Conservation (phyloP, 495 filamentous ascomycete species). For the Beverwykella pulmonaria region DNA sequence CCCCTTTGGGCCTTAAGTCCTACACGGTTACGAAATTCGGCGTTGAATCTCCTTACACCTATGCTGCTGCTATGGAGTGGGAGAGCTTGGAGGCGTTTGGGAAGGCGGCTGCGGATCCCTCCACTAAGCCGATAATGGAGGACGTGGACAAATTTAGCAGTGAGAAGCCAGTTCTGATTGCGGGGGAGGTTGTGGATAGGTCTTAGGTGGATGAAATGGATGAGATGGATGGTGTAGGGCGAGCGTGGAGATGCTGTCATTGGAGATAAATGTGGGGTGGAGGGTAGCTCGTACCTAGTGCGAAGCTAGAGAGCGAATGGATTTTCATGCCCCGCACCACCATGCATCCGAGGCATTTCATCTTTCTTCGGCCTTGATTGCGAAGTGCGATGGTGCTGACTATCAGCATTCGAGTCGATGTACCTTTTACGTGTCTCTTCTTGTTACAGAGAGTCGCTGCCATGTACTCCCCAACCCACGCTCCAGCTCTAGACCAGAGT, state of each 20-base stretch:
- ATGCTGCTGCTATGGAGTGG: conserved; percentile 31
- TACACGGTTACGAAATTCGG: conserved; percentile 20
- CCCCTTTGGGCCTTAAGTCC: too few species aligned
- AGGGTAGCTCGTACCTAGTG: neutral
- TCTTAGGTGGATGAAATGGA: neutral
- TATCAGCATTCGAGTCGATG: neutral
- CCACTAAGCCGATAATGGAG: conserved; percentile 29
- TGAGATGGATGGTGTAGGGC: neutral
- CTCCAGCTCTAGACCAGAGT: conserved; percentile 2
- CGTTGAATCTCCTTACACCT: conserved; percentile 31
- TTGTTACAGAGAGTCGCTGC: neutral
- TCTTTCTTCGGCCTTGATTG: neutral
- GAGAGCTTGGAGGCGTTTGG: conserved; percentile 30
- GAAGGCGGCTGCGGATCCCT: conserved; percentile 27
- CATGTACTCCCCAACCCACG: neutral
- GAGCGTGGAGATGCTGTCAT: neutral
- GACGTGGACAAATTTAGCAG: conserved; percentile 35
- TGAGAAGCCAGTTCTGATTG: conserved; percentile 22
- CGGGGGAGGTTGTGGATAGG: conserved; percentile 7
- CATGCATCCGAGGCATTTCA: conserved; percentile 6
- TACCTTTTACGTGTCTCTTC: neutral
- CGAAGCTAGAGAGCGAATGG: neutral
- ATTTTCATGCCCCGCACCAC: conserved; percentile 4
- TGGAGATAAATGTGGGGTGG: neutral
- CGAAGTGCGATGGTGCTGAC: neutral